Evolutionary conservation across 257 asterid species (phyloP), one percentile per base, ranked within the genome.

Genomic region (Scutellaria galericulata): DNA sequence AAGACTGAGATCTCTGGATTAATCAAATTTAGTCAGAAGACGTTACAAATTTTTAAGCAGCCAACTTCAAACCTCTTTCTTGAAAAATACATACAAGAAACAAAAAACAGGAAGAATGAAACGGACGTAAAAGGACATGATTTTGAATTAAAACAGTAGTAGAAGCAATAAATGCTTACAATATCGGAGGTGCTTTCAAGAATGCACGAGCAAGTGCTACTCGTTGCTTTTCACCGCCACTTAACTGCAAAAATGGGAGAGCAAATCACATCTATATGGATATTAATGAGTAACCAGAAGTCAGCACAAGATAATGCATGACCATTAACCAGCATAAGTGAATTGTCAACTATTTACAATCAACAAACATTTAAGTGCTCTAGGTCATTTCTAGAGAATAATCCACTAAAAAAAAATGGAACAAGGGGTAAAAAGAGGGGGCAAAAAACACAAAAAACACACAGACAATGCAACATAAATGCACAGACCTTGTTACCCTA

Each of bases 161-260:
- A 48, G 40, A 68, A 74, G 76, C 44, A 54, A 37, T 52, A 51
- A 59, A 58, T 68, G 55, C 98, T 86, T 85, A 95, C 99, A 95
- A 71, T 71, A 95, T 83, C 0, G 95, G 85, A 76, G 98, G 97
- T 40, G 97, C 91, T 90, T 95, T 95, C 83, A 95, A 81, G 85
- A 95, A 92, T 74, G 99, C 89, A 64, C 99, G 96, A 52, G 99
- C 99, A 65, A 95, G 92, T 74, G 99, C 92, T 74, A 95, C 96
- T 67, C 99, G 83, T 86, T 95, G 99, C 89, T 95, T 95, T 81
- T 95, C 99, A 52, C 99, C 99, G 47, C 99, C 99, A 68, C 99
- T 95, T 78, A 95, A 87, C 99, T 95, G 92, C 85, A 85, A 27
- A 67, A 80, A 72, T 47, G 70, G 78, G 70, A 60, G 47, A 72